Conservation (phyloP, 2,329 filamentous ascomycete species). For the Aspergillus amoenus region DNA sequence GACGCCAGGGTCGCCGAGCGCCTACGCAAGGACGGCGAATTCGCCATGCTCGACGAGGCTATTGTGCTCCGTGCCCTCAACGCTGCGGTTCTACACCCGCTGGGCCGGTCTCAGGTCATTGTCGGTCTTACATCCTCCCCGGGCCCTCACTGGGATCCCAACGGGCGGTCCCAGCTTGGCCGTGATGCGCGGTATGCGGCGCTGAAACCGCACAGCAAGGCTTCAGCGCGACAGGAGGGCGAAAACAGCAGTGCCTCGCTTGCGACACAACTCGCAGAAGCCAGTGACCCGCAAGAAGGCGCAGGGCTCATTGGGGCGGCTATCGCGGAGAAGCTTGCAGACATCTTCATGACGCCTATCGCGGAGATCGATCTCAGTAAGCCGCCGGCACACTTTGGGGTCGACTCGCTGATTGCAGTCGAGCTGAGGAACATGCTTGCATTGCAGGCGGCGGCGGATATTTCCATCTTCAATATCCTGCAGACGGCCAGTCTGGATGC, state of each 20-base stretch:
- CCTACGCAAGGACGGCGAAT: background rate
- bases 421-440: constrained; percentile 45
- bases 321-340: constrained; percentile 31
- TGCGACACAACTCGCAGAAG: background rate
- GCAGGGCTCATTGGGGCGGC: background rate
- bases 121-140: background rate
- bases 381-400: constrained; percentile 34
- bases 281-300: background rate
- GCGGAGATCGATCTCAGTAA: constrained; percentile 30
- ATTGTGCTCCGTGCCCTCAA: background rate
- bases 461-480: background rate
- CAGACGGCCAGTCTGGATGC: background rate
- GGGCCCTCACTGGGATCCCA: background rate
- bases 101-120: background rate
- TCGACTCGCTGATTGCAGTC: constrained; percentile 47
- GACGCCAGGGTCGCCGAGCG: background rate
- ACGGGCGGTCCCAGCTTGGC: background rate
- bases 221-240: background rate
- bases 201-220: constrained; percentile 14
- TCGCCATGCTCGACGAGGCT: background rate
- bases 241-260: background rate
- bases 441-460: background rate
- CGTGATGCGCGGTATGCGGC: background rate
- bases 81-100: background rate
- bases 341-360: constrained; percentile 32